Conservation (phyloP, 306 rosid species). For the Glycyrrhiza uralensis region DNA sequence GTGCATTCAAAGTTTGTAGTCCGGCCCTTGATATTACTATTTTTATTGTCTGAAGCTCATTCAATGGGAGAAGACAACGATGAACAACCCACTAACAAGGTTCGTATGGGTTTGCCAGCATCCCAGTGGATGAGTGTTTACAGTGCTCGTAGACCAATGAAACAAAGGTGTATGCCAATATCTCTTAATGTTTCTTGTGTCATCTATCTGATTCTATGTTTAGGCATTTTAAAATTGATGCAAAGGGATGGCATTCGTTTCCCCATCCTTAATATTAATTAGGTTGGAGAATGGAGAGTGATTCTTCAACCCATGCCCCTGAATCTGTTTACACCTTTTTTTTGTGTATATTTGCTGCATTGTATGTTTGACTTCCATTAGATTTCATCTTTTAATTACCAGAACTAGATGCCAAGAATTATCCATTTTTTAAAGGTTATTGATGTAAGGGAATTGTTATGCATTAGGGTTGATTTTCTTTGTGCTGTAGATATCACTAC, state of each 20-base stretch:
- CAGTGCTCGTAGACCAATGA: constrained; percentile 80
- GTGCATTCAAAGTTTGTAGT: background rate
- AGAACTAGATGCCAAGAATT: background rate
- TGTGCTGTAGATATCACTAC: constrained; percentile 73
- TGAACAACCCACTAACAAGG: constrained; percentile 82
- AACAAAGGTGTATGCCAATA: constrained; percentile 62
- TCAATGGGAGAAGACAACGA: constrained; percentile 63
- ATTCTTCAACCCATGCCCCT: constrained; percentile 6
- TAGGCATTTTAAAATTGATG: background rate
- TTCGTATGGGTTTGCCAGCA: constrained; percentile 79
- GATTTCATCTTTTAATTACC: background rate
- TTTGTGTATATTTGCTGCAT: background rate
- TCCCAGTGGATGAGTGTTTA: constrained; percentile 86
- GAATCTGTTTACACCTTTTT: background rate
- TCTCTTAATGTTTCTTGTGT: background rate
- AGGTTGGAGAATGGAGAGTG: background rate
- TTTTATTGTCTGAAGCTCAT: constrained; percentile 57
- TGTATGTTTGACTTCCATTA: background rate
- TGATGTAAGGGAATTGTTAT: background rate
- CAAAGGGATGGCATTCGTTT: background rate
- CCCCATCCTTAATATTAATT: background rate
- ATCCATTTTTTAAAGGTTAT: background rate
- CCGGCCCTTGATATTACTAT: constrained; percentile 9
- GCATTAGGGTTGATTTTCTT: constrained; percentile 14
- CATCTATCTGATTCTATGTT: background rate